A percentile compares a stretch with the other conserved stretches of the same genome.
Conservation (phyloP, 1,139 yeast species). For the Pichia sp. region DNA sequence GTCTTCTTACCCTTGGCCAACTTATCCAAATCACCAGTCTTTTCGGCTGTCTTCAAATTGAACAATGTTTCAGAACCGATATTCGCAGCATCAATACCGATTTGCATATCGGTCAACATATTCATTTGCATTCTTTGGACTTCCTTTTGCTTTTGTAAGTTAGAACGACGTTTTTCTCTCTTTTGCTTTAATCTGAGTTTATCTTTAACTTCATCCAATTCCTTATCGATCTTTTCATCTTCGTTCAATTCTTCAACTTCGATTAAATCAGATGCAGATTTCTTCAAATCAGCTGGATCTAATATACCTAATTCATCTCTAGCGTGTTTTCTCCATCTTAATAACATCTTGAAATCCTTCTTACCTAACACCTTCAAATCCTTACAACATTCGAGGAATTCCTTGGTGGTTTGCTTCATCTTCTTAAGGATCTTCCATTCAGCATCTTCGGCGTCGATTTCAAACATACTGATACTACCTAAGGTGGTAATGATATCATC, state of each 20-base stretch:
- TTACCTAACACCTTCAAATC: constrained; percentile 94
- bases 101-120: constrained; percentile 89
- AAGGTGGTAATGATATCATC: constrained; percentile 84
- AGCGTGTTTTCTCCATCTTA: constrained; percentile 88
- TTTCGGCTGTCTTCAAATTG: constrained; percentile 78
- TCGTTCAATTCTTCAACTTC: constrained; percentile 77
- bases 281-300: constrained; percentile 42
- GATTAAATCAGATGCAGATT: constrained; percentile 50
- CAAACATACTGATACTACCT: constrained; percentile 68
- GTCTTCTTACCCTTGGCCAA: constrained; percentile 80
- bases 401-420: constrained; percentile 73
- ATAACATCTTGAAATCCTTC: constrained; percentile 81
- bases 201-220: constrained; percentile 69
- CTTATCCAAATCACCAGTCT: constrained; percentile 75
- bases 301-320: constrained; percentile 77
- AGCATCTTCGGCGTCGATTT: constrained; percentile 57
- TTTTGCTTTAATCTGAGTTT: constrained; percentile 67
- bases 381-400: constrained; percentile 76
- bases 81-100: constrained; percentile 92
- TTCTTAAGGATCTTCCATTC: constrained; percentile 73
- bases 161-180: constrained; percentile 78
- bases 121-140: constrained; percentile 92
- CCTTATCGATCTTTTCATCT: constrained; percentile 88
- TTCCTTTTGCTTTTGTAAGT: constrained; percentile 86
- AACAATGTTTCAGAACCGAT: constrained; percentile 79